Base-by-base conservation (phyloP, 2,329 filamentous ascomycete species). In the Fusarium graminum region DNA sequence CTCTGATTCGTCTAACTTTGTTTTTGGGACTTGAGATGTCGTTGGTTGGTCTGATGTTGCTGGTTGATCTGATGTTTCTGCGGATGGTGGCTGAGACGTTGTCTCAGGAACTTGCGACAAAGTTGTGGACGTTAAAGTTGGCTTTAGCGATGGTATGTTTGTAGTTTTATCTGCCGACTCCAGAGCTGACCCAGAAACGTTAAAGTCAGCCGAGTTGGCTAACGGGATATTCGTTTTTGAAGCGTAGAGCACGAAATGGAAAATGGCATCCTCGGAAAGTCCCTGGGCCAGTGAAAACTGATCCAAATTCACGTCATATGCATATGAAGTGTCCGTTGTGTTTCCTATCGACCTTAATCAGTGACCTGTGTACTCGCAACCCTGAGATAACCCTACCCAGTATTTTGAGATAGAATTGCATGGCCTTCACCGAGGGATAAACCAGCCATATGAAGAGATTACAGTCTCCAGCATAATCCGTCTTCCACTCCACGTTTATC, bases 371-470 rank as follows among this genome's bases (percentile, higher is more conserved):
- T 1, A 4, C 4, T 4, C 25, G 0, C 1, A 13, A 2, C 5
- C 0, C 2, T 13, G 2, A 22, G 0, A 2, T 2, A 1, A 30
- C 12, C 0, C 32, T 34, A 60, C 57, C 45, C 12, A 60, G 7
- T 10, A 60, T 10, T 7, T 12, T 59, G 2, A 26, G 7, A 2
- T 44, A 61, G 3, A 13, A 8, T n/a, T 32, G 34, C 0, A 32
- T 6, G 0, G 25, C n/a, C n/a, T 36, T 36, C 1, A 22, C 16
- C 2, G n/a, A 53, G 1, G 56, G 58, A 9, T 59, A 61, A 0
- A 38, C n/a, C 0, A 54, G 56, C 58, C 58, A 61, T 14, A 61
- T 0, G 1, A 61, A 46, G 6, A 61, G 47, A n/a, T 61, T 61
- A 2, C 58, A 61, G 1, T 22, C 32, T 1, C 39, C 56, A 7